Base-by-base conservation (phyloP, 2,329 filamentous ascomycete genomes). In the Fusarium sp. region DNA sequence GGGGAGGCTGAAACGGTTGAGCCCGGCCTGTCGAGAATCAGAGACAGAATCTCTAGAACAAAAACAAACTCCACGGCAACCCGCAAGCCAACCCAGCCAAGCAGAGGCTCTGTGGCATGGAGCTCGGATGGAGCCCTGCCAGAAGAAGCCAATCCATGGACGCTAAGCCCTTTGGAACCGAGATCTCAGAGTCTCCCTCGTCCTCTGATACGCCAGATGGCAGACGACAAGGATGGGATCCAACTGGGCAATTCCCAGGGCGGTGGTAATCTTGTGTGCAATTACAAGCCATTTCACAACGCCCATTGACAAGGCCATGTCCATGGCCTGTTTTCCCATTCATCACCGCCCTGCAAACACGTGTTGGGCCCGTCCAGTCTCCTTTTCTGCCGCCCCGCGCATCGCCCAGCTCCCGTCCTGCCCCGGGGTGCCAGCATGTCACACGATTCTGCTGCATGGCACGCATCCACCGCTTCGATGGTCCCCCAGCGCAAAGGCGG, bases 211-310 rank as follows among this genome's bases (percentile, higher is more conserved):
- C 50, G 71, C 56, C 64, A 59, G 63, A 52, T 66, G 57, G 23
- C 61, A 25, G 18, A 37, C 35, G 20, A 34, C 48, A 54, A 32
- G 48, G 48, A 32, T 61, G 65, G 61, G 45, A 54, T 72, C 63
- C 43, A 70, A 59, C 50, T 57, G 70, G 71, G 70, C 58, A 75
- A 72, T 76, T 68, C 73, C 71, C 67, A 72, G 64, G 63, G 58
- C 58, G 52, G 73, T 75, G 76, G 71, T 76, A 75, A 76, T 78
- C 64, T 77, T 78, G 48, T 30, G 74, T 59, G 57, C 70, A 70
- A 75, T 67, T 65, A 69, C 67, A 68, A 60, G 65, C 63, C 56
- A 70, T 61, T 65, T 48, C 66, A 63, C 48, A 35, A 54, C 45
- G 50, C 41, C 56, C 30, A 58, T 41, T 41, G 48, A 30, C 48